Base-by-base conservation (phyloP, 1,284 basidiomycete genomes). In the Puccinia polysora region DNA sequence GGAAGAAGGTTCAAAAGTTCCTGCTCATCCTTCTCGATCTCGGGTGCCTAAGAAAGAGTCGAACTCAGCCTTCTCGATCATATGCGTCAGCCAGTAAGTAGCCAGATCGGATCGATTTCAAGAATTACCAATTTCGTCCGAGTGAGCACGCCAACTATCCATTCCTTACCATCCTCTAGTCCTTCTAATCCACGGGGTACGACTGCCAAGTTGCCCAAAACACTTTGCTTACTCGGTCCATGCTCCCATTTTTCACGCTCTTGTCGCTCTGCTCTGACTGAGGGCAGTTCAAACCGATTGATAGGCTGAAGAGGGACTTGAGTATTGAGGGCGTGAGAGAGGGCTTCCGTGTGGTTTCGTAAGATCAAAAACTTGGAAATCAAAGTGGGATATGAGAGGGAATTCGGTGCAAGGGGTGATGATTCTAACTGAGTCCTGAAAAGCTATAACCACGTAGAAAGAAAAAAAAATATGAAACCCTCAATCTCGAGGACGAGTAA, bases 101-200 rank as follows among this genome's bases (percentile, higher is more conserved):
- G n/a, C n/a, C n/a, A n/a, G n/a, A n/a, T n/a, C n/a, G n/a, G n/a
- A n/a, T n/a, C n/a, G n/a, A n/a, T n/a, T n/a, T n/a, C n/a, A n/a
- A n/a, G n/a, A n/a, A n/a, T n/a, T 62, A 56, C 69, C n/a, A 72
- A 59, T 63, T 72, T 72, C 8, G 69, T 72, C 18, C 69, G 49
- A 30, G 69, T 72, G 2, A 72, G 43, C 3, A 63, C 59, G 0
- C 69, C 69, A 59, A 72, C 69, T 63, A 72, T 72, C 69, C 69
- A 72, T 34, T 72, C 69, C 55, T 72, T 72, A 0, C 69, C 69
- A 45, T 63, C 59, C n/a, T 72, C 69, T 28, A 72, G 52, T 10
- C 59, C 59, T 56, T 72, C 69, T n/a, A 72, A 28, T 20, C 50
- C 69, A 38, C 69, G 59, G 14, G 69, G 69, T 43, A 55, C 59